Conservation (phyloP, 495 filamentous ascomycete genomes). For the Hyaloscypha bicolor region DNA sequence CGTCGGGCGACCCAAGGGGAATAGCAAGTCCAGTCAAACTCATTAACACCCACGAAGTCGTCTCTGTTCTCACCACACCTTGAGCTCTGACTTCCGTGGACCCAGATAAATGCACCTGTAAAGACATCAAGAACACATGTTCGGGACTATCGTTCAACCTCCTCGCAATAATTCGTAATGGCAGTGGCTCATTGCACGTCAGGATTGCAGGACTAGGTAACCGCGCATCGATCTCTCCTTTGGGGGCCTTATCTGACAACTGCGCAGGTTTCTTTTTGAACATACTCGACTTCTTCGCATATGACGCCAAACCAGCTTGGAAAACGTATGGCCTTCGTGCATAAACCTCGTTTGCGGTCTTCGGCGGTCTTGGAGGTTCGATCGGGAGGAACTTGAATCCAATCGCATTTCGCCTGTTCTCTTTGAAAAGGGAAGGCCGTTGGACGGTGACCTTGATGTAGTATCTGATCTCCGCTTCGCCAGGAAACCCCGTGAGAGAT, state of each 20-base stretch:
- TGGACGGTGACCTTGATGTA: conserved; percentile 91
- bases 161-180: conserved; percentile 75
- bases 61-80: conserved; percentile 66
- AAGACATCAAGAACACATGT: conserved; percentile 68
- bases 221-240: conserved; percentile 70
- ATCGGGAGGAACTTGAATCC: conserved; percentile 87
- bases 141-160: conserved; percentile 67
- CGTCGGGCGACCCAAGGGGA: conserved; percentile 57
- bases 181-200: conserved; percentile 84
- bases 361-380: conserved; percentile 76
- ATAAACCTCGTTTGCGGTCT: conserved; percentile 75
- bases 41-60: conserved; percentile 67
- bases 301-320: conserved; percentile 40
- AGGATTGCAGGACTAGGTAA: conserved; percentile 87
- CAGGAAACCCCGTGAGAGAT: conserved; percentile 78
- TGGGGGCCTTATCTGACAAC: conserved; percentile 37
- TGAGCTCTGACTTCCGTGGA: conserved; percentile 78
- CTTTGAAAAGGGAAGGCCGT: conserved; percentile 79
- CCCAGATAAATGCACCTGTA: conserved; percentile 80
- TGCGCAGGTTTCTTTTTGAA: conserved; percentile 41
- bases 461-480: conserved; percentile 86
- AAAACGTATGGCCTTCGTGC: conserved; percentile 83
- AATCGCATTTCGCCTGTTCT: conserved; percentile 69
- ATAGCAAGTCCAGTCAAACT: conserved; percentile 67
- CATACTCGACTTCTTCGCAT: conserved; percentile 52